Conservation (phyloP, 371 early-diverging fungal genomes). For the Sporodiniella umbellata region DNA sequence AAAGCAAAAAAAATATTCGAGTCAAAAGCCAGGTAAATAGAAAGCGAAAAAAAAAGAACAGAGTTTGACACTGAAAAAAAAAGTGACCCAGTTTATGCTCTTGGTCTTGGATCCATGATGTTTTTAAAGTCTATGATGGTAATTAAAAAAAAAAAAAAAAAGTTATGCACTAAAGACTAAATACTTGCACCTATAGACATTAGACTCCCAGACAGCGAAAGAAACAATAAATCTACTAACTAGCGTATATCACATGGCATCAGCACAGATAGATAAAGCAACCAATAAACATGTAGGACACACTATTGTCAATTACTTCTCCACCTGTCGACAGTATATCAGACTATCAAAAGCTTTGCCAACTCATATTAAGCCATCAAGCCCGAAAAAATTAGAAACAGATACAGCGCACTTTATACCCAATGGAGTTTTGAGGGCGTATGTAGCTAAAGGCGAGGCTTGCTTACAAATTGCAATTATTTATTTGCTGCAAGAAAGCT, state of each 20-base stretch:
- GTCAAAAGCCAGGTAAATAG: slow-evolving; percentile 13
- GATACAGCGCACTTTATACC: slow-evolving; percentile 31
- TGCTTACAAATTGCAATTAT: slow-evolving; percentile 55
- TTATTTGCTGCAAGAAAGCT: slow-evolving; percentile 55
- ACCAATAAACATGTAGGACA: slow-evolving; percentile 26
- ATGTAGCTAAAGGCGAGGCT: slow-evolving; percentile 58
- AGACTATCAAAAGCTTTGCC: slow-evolving; percentile 17
- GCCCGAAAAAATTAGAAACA: slow-evolving; percentile 9
- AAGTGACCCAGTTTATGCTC: slow-evolving; percentile 44
- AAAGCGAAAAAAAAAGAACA: slow-evolving; percentile 7
- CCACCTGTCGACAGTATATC: slow-evolving; percentile 17
- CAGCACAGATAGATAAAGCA: slow-evolving; percentile 42
- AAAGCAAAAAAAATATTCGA: slow-evolving; percentile 41
- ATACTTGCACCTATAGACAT: slow-evolving; percentile 23
- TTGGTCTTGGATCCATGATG: slow-evolving; percentile 45
- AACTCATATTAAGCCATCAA: slow-evolving; percentile 9
- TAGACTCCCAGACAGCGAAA: slow-evolving; percentile 31
- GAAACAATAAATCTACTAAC: slow-evolving; percentile 36
- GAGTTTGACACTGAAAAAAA: background rate
- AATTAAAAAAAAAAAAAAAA: slow-evolving; percentile 26
- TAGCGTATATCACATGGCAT: slow-evolving; percentile 35
- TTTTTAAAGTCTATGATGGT: too few species aligned
- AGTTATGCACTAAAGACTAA: background rate
- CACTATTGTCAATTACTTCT: slow-evolving; percentile 15
- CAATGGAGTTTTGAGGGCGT: slow-evolving; percentile 56